phyloP scores from a whole-genome alignment of 2,329 filamentous ascomycete genomes.

The Aspergillus piperis region DNA sequence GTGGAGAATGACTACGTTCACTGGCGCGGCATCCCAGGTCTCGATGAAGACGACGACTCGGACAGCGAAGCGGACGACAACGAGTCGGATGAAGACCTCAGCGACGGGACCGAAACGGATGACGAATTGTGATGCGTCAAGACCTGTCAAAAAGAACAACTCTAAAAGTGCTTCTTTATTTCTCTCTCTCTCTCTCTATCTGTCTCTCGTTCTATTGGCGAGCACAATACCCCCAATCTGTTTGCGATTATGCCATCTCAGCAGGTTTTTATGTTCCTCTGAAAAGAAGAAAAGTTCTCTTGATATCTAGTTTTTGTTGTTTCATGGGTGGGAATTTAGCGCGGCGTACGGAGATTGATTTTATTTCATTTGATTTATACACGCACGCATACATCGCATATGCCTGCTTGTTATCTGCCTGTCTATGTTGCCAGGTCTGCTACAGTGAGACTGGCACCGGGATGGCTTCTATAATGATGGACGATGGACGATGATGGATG shows the following conservation, averaged over 20 bases:
- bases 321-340: not conserved
- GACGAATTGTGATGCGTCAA: constrained; percentile 35
- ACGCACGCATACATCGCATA: not conserved
- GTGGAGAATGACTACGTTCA: constrained; percentile 79
- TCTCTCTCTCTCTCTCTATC: not conserved
- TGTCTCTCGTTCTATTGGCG: constrained; percentile 9
- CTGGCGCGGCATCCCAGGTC: constrained; percentile 73
- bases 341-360: not conserved
- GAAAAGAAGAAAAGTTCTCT: not conserved
- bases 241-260: not conserved
- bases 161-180: constrained; percentile 3
- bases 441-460: too few species aligned
- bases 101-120: constrained; percentile 46
- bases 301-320: not conserved
- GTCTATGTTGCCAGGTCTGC: too few species aligned
- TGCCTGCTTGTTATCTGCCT: not conserved
- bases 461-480: not conserved
- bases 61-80: constrained; percentile 40
- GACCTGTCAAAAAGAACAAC: constrained; percentile 11
- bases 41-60: constrained; percentile 61
- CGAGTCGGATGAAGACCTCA: constrained; percentile 37
- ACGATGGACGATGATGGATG: not conserved
- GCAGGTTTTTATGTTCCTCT: not conserved
- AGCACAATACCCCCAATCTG: constrained; percentile 9
- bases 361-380: not conserved